Evolutionary conservation across 2,329 filamentous ascomycete species (phyloP).

Genomic region (Ampelomyces quisqualis): DNA sequence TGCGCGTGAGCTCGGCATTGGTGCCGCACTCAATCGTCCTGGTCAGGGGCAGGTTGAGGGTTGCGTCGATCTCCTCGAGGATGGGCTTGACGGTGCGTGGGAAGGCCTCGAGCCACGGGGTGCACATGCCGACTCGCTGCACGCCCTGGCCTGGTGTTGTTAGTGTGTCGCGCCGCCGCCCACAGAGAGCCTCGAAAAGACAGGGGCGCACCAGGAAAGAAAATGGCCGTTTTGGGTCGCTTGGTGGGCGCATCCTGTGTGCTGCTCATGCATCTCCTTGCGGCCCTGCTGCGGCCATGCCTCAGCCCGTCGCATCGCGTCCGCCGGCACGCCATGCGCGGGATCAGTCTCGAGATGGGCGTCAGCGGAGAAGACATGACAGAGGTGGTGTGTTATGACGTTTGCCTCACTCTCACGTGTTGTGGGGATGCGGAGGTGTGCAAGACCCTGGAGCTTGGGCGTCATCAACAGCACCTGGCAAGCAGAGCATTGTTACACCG

Average conservation of each 20-base stretch:
- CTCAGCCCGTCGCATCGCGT: conserved; percentile 20
- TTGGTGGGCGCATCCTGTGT: conserved; percentile 19
- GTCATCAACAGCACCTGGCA: too few species aligned
- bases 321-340: conserved; percentile 18
- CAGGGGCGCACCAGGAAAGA: conserved; percentile 40
- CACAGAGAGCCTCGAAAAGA: too few species aligned
- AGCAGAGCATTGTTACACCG: too few species aligned
- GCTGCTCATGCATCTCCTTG: conserved; percentile 36
- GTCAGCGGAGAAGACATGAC: conserved; percentile 20
- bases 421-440: conserved; percentile 3
- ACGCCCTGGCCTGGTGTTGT: conserved; percentile 89
- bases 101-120: conserved; percentile 83
- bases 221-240: conserved; percentile 43
- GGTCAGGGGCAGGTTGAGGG: conserved; percentile 73
- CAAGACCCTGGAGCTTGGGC: conserved; percentile 3
- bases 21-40: conserved; percentile 78
- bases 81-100: conserved; percentile 74
- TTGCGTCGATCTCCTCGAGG: conserved; percentile 80
- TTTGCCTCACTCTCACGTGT: too few species aligned
- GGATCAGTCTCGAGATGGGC: conserved; percentile 13
- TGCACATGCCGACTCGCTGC: conserved; percentile 84
- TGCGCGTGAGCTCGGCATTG: conserved; percentile 73
- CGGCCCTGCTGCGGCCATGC: conserved; percentile 4
- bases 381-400: conserved; percentile 5
- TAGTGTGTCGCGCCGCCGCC: too few species aligned